A percentile compares a stretch with the other conserved stretches of the same genome.
phyloP scores from a whole-genome alignment of 2,329 filamentous ascomycete species.

The Colletotrichum lupini region DNA sequence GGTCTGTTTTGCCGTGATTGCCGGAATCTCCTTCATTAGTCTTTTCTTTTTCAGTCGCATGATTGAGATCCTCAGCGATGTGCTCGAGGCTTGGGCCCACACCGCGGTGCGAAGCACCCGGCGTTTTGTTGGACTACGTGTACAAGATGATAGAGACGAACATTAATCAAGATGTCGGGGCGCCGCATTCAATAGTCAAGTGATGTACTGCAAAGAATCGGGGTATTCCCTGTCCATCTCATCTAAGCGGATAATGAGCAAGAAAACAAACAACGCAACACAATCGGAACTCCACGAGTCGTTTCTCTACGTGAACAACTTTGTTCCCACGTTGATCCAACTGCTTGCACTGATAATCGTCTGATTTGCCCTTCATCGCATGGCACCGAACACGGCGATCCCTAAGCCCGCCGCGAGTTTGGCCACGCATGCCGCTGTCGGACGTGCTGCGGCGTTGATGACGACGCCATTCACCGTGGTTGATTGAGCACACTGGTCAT shows the following conservation, averaged over 20 bases:
- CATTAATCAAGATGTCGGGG: background rate
- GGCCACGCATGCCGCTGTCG: slow-evolving; percentile 26
- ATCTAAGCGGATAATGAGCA: background rate
- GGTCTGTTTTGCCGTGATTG: slow-evolving; percentile 73
- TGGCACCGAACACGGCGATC: slow-evolving; percentile 25
- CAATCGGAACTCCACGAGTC: background rate
- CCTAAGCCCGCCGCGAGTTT: slow-evolving; percentile 35
- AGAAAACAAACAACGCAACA: background rate
- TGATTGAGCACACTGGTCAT: slow-evolving; percentile 49
- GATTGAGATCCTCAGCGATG: slow-evolving; percentile 58
- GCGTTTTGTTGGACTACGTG: background rate
- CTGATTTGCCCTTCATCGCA: slow-evolving; percentile 14
- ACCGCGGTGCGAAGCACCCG: background rate
- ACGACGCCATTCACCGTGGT: slow-evolving; percentile 37
- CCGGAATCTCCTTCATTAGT: slow-evolving; percentile 67
- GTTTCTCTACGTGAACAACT: background rate
- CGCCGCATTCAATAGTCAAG: background rate
- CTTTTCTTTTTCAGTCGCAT: slow-evolving; percentile 65
- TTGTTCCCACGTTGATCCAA: background rate
- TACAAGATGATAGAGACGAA: slow-evolving; percentile 12
- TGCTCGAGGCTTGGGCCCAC: slow-evolving; percentile 50
- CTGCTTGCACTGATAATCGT: background rate
- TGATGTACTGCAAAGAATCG: background rate
- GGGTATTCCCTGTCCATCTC: background rate
- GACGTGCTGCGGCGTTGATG: slow-evolving; percentile 30